Evolutionary conservation across 768 basidiomycete genomes (phyloP).

Genomic region (Russula ochroleuca): DNA sequence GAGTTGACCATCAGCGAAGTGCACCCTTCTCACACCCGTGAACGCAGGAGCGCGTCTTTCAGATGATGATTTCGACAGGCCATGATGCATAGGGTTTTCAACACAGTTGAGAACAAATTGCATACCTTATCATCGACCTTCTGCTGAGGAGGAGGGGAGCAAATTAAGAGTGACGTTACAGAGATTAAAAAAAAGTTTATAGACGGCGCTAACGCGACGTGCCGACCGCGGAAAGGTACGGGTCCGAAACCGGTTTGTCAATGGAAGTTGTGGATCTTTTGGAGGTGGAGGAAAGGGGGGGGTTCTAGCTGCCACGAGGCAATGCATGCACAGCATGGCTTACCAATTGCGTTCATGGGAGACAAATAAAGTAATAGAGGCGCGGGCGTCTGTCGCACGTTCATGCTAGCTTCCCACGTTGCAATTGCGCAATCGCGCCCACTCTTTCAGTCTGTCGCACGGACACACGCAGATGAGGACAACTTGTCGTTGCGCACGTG

Average conservation of each 20-base stretch:
- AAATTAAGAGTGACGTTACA: neutral
- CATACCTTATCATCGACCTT: conserved; percentile 8
- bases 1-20: neutral
- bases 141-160: too few species aligned
- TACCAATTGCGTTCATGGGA: neutral
- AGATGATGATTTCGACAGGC: conserved; percentile 10
- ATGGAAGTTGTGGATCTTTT: neutral
- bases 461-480: too few species aligned
- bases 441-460: neutral
- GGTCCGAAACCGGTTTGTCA: neutral
- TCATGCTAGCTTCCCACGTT: neutral
- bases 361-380: neutral
- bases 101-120: neutral
- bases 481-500: neutral
- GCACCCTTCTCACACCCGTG: neutral
- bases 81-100: neutral
- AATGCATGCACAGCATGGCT: neutral
- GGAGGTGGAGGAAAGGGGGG: neutral
- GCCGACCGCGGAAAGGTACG: neutral
- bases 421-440: neutral
- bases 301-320: conserved; percentile 17
- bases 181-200: neutral
- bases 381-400: neutral
- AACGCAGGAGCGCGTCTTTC: too few species aligned
- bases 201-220: neutral